phyloP scores from a whole-genome alignment of 2,329 filamentous ascomycete genomes.

The Colletotrichum siamense region DNA sequence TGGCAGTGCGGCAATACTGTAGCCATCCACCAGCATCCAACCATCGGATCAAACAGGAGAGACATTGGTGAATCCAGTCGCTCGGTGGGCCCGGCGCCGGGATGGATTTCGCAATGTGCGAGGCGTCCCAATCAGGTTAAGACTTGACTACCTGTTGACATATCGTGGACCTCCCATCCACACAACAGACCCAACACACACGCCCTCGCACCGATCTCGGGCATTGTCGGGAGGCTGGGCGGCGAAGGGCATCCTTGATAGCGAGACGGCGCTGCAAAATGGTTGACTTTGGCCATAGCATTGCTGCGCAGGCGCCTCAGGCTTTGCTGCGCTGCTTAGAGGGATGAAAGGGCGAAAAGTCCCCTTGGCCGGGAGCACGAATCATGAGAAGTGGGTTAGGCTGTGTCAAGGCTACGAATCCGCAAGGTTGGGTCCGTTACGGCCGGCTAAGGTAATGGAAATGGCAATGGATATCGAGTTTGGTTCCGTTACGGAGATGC shows the following conservation, averaged over 20 bases:
- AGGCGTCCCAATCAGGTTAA: conserved; percentile 21
- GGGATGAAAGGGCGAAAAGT: background rate
- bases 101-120: conserved; percentile 13
- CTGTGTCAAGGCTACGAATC: conserved; percentile 7
- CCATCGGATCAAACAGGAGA: conserved; percentile 21
- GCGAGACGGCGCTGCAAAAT: background rate
- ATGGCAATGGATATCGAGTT: background rate
- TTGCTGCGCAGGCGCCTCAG: background rate
- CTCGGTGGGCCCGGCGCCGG: conserved; percentile 14
- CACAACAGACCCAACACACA: conserved; percentile 4
- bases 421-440: conserved; percentile 8
- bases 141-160: conserved; percentile 16
- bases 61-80: conserved; percentile 12
- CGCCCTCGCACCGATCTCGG: conserved; percentile 21
- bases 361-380: conserved; percentile 16
- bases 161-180: conserved; percentile 15
- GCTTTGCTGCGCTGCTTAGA: background rate
- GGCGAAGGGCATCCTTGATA: conserved; percentile 7
- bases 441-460: background rate
- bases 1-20: background rate
- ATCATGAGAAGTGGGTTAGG: conserved; percentile 21
- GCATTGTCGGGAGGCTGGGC: conserved; percentile 21
- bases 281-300: background rate
- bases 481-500: background rate
- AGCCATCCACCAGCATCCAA: background rate